Evolutionary conservation across 345 rosid species (phyloP), one percentile per base, ranked within the genome.

Genomic region (Citrus cavaleriei): DNA sequence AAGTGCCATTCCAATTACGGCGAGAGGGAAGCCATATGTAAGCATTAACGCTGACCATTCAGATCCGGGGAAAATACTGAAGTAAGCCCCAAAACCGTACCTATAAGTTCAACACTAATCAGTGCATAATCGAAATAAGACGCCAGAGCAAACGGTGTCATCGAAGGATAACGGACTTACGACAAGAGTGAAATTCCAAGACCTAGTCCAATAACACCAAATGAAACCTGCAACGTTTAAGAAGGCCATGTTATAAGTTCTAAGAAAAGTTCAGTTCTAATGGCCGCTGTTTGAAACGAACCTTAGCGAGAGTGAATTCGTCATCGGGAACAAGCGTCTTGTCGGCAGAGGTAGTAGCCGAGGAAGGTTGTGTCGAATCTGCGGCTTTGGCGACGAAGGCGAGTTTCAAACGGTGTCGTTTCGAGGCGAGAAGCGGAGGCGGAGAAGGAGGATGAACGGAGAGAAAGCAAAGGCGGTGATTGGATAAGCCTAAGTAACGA

Each of bases 1-100:
- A 83, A 96, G 92, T 67, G 98, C 98, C 99, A 96, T 96, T 76
- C 99, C 99, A 3, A 96, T 96, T 28, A 96, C 89, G 55, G 99
- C 95, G 79, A 94, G 97, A 38, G 99, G 99, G 76, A 96, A 96
- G 49, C 99, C 97, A 86, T 96, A 96, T 1, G 99, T 96, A 34
- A 96, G 85, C 98, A 94, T 93, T 62, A 96, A 27, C 3, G 97
- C 99, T 0, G 99, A 94, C 99, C 99, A 96, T 78, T 96, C 99
- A 28, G 99, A 90, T 79, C 99, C 98, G 3, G 99, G 97, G 40
- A 96, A 91, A 83, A 96, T 85, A 77, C 89, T 96, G 74, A 96
- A 96, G 77, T 96, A 96, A 0, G 99, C 99, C 21, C 98, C 97
- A 76, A 96, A 94, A 75, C 98, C 99, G 55, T 94, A 93, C 82